Evolutionary conservation across 2,329 filamentous ascomycete genomes (phyloP), one percentile per base, ranked within the genome.

Genomic region (Trichoderma sp.): DNA sequence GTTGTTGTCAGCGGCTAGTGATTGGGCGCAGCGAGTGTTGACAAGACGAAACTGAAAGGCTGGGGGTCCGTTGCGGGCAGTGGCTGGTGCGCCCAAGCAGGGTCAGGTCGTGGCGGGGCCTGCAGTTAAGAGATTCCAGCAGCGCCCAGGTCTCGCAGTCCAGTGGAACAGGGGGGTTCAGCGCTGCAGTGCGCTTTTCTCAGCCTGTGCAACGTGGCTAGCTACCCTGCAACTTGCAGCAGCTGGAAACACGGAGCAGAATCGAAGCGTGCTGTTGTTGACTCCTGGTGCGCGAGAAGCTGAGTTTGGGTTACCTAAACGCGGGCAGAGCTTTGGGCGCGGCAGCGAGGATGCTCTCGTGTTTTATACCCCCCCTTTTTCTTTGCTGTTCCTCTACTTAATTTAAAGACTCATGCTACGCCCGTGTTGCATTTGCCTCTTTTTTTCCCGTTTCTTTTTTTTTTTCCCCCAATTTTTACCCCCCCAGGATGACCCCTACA

Each of bases 21-120:
- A 62, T 64, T 65, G 55, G 24, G 52, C 40, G 58, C 55, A 61
- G 67, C 49, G 33, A 40, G 27, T 63, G 57, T 27, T 65, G 60
- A 31, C 62, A 68, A 59, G 62, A 33, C 55, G 66, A 70, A 70
- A 70, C 65, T 33, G 58, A 70, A 70, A 70, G 69, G 69, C 69
- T 70, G 69, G 69, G 69, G 55, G 37, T 43, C 40, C 58, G 60
- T 69, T 63, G 68, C 37, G 53, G 59, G 37, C 43, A 61, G 69
- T 70, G 69, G 69, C 69, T 70, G 69, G 69, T 68, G 55, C 55
- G 55, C 10, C 55, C 16, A 29, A 14, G 55, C 27, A n/a, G 21
- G 63, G 49, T 56, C 61, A 56, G 55, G 63, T 66, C 52, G 63
- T 47, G 52, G 55, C 53, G 53, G 55, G 31, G 53, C 37, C 61